Conservation (phyloP, 768 basidiomycete species). For the Russula sp. region DNA sequence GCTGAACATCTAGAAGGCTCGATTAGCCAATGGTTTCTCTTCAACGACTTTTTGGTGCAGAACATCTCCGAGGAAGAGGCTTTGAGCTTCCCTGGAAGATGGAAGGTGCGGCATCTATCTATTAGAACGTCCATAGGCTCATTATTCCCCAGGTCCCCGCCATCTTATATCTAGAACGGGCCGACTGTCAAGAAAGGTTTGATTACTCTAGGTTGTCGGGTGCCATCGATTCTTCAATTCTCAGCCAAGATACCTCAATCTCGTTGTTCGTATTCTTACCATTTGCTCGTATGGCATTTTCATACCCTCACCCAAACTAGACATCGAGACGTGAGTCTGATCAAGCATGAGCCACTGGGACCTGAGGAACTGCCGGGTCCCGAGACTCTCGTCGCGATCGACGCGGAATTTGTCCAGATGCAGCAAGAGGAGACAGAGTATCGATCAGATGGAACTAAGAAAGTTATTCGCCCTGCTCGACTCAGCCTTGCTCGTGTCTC, state of each 20-base stretch:
- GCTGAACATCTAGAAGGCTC: slow-evolving; percentile 36
- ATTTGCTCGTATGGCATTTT: background rate
- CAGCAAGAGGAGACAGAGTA: slow-evolving; percentile 98
- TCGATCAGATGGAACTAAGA: slow-evolving; percentile 91
- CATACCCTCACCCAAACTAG: slow-evolving; percentile 34
- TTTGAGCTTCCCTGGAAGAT: slow-evolving; percentile 76
- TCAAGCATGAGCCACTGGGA: slow-evolving; percentile 73
- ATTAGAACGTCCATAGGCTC: background rate
- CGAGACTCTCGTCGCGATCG: slow-evolving; percentile 89
- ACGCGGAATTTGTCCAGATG: slow-evolving; percentile 97
- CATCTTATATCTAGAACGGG: slow-evolving; percentile 83
- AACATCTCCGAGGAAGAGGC: slow-evolving; percentile 85
- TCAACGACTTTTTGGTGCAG: slow-evolving; percentile 93
- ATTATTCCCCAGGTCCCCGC: slow-evolving; percentile 59
- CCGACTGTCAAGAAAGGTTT: slow-evolving; percentile 50
- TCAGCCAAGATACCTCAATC: slow-evolving; percentile 84
- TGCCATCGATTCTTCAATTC: slow-evolving; percentile 63
- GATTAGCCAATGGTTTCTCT: slow-evolving; percentile 78
- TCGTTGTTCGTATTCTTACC: slow-evolving; percentile 50
- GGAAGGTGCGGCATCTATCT: slow-evolving; percentile 63
- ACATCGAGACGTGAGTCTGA: slow-evolving; percentile 62
- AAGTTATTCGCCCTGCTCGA: slow-evolving; percentile 84
- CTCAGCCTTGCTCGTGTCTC: slow-evolving; percentile 93
- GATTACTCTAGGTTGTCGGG: slow-evolving; percentile 62
- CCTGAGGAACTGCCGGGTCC: slow-evolving; percentile 75